A percentile compares a stretch with the other conserved stretches of the same genome.
Evolutionary conservation across 2,329 filamentous ascomycete species (phyloP).

Genomic region (Arachnopeziza araneosa): DNA sequence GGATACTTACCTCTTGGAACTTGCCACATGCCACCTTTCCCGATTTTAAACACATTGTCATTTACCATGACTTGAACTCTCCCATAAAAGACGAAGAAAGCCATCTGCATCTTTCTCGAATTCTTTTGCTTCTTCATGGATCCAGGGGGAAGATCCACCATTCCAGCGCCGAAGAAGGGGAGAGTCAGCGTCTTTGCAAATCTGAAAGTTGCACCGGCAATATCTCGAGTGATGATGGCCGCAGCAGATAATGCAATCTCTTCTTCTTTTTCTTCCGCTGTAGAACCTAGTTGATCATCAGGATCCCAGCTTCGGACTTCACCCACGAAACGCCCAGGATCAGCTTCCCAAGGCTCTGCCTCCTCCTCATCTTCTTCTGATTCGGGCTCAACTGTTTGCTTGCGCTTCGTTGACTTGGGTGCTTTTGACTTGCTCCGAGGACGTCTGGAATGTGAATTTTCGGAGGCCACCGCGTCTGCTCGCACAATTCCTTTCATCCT

Average conservation of each 20-base stretch:
- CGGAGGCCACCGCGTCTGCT: constrained; percentile 51
- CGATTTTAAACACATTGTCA: constrained; percentile 72
- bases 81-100: constrained; percentile 84
- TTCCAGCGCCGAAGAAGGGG: constrained; percentile 82
- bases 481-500: constrained; percentile 74
- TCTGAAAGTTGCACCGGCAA: constrained; percentile 65
- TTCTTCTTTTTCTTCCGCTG: constrained; percentile 51
- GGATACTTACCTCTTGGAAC: constrained; percentile 77
- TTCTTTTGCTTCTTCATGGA: constrained; percentile 88
- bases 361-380: constrained; percentile 30
- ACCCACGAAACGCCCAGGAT: constrained; percentile 58
- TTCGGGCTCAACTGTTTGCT: constrained; percentile 24
- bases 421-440: constrained; percentile 20
- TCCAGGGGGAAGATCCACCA: constrained; percentile 81
- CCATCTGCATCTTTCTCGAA: constrained; percentile 92
- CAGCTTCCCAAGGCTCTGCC: constrained; percentile 65
- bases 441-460: constrained; percentile 19
- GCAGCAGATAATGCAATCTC: constrained; percentile 44
- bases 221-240: constrained; percentile 49
- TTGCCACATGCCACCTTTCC: constrained; percentile 86
- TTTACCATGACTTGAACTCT: constrained; percentile 75
- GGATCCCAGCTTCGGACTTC: constrained; percentile 60
- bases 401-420: constrained; percentile 31
- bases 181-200: constrained; percentile 84
- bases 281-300: constrained; percentile 50